Conservation (phyloP, 257 asterid genomes). For the Capsicum rhomboideum region DNA sequence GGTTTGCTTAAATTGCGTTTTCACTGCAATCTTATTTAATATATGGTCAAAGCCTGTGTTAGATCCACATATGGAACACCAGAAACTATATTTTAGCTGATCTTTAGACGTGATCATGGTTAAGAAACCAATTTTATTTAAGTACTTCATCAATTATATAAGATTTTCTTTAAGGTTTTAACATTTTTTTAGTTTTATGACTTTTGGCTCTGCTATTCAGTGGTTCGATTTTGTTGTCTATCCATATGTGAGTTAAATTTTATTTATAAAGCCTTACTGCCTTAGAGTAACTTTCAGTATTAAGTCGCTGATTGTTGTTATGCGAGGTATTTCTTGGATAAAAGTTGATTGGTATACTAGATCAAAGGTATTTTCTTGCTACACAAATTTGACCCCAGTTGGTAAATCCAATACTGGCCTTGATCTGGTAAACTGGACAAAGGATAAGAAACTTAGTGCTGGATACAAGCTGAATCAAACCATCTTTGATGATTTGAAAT, state of each 20-base stretch:
- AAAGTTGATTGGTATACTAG: neutral
- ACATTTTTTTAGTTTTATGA: neutral
- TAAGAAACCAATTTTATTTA: neutral
- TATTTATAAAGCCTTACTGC: neutral
- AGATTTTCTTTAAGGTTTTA: neutral
- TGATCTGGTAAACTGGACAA: neutral
- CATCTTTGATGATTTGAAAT: neutral
- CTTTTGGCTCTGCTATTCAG: constrained; percentile 38
- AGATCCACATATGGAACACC: neutral
- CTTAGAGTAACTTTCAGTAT: neutral
- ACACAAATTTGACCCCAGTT: neutral
- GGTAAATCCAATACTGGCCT: neutral
- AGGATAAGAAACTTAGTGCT: neutral
- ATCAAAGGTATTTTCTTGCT: neutral
- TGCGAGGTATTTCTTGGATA: neutral
- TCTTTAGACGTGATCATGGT: neutral
- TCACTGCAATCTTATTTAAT: neutral
- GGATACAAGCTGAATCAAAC: neutral
- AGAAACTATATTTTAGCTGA: neutral
- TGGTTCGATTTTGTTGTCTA: constrained; percentile 15
- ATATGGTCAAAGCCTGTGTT: neutral
- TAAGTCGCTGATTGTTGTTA: neutral
- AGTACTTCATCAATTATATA: constrained; percentile 34
- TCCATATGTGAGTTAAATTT: neutral
- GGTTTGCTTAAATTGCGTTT: neutral